Conservation (phyloP, 1,139 yeast genomes). For the Scheffersomyces stambukii region DNA sequence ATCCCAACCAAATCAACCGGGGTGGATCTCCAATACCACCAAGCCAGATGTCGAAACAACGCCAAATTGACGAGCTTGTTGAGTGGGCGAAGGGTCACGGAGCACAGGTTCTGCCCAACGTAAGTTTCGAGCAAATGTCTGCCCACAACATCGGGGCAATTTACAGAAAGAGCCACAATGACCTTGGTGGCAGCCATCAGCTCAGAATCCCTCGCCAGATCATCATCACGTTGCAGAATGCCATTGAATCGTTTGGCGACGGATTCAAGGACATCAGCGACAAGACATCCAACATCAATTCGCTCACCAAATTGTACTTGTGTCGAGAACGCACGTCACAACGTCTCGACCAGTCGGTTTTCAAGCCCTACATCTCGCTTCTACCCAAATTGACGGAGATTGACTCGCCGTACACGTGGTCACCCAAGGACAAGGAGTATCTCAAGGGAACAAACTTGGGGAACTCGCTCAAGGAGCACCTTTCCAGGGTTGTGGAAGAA, state of each 20-base stretch:
- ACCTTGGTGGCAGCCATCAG: slow-evolving; percentile 13
- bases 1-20: too few species aligned
- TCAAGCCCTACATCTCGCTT: slow-evolving; percentile 49
- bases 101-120: slow-evolving; percentile 27
- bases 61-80: slow-evolving; percentile 19
- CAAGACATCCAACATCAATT: slow-evolving; percentile 31
- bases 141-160: slow-evolving; percentile 39
- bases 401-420: slow-evolving; percentile 65
- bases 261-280: slow-evolving; percentile 15
- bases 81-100: slow-evolving; percentile 53
- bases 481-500: slow-evolving; percentile 38
- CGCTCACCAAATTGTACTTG: slow-evolving; percentile 45
- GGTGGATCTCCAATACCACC: too few species aligned
- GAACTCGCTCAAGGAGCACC: slow-evolving; percentile 33
- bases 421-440: slow-evolving; percentile 41
- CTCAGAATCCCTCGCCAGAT: slow-evolving; percentile 34
- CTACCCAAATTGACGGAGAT: slow-evolving; percentile 51
- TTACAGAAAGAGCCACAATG: slow-evolving; percentile 10
- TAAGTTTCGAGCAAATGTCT: slow-evolving; percentile 20
- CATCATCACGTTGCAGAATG: slow-evolving; percentile 39
- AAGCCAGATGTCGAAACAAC: too few species aligned
- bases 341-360: slow-evolving; percentile 19
- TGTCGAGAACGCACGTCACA: slow-evolving; percentile 28
- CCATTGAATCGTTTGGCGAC: slow-evolving; percentile 34
- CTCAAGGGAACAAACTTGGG: slow-evolving; percentile 59